Conservation (phyloP, 2,329 filamentous ascomycete species). For the Clathrospora elynae region DNA sequence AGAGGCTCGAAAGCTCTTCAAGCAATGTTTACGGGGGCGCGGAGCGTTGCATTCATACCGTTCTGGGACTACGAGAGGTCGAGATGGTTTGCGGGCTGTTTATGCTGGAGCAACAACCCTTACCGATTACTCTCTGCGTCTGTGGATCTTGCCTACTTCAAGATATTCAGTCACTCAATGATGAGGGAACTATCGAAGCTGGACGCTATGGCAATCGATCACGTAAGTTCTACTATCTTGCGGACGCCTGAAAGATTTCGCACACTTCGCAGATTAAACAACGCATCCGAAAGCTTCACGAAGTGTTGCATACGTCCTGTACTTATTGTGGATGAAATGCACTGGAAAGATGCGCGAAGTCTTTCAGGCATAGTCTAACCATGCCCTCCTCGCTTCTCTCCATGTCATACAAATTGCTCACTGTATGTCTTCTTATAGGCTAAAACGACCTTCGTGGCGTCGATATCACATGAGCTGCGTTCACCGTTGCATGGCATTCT, state of each 20-base stretch:
- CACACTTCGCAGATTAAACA: constrained; percentile 45
- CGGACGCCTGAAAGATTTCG: constrained; percentile 27
- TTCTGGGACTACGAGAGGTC: constrained; percentile 48
- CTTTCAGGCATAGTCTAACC: too few relatives aligned
- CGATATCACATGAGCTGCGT: constrained; percentile 60
- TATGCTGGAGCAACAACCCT: constrained; percentile 43
- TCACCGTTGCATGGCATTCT: constrained; percentile 48
- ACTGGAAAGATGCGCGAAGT: too few relatives aligned
- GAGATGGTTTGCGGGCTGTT: constrained; percentile 45
- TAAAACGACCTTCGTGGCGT: constrained; percentile 59
- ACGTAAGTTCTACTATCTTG: constrained; percentile 16
- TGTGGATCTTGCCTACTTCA: constrained; percentile 44
- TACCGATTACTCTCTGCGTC: constrained; percentile 36
- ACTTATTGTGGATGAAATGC: too few relatives aligned
- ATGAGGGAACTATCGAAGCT: constrained; percentile 62
- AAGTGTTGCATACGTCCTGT: too few relatives aligned
- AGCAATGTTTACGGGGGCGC: constrained; percentile 54
- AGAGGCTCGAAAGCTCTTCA: constrained; percentile 53
- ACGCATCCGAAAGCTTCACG: too few relatives aligned
- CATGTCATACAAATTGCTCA: constrained; percentile 1
- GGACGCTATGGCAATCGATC: constrained; percentile 54
- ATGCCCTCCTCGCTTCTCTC: too few relatives aligned
- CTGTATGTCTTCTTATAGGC: constrained; percentile 24
- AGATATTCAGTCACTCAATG: constrained; percentile 54
- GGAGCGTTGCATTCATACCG: constrained; percentile 47